phyloP scores from a whole-genome alignment of 2,329 filamentous ascomycete species.

The Aspergillus persii region DNA sequence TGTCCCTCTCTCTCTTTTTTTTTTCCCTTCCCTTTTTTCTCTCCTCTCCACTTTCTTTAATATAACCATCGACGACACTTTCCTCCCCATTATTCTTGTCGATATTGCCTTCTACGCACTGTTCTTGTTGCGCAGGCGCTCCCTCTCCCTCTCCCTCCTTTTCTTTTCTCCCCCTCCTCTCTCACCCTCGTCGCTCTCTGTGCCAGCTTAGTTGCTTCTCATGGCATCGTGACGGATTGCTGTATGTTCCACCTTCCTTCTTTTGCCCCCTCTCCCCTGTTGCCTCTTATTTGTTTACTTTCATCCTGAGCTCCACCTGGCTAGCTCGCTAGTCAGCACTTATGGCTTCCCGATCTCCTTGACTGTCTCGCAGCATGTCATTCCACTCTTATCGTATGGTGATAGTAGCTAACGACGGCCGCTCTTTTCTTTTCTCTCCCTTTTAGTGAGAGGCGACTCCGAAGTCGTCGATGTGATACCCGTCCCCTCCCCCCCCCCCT shows the following conservation, averaged over 20 bases:
- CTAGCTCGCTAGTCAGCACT: constrained; percentile 15
- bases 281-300: constrained; percentile 23
- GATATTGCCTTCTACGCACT: neutral
- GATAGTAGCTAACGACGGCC: constrained; percentile 12
- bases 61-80: neutral
- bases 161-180: constrained; percentile 2
- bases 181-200: constrained; percentile 6
- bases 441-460: constrained; percentile 28
- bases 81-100: neutral
- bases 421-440: constrained; percentile 5
- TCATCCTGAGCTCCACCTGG: constrained; percentile 15
- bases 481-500: constrained; percentile 5
- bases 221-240: constrained; percentile 32
- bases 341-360: constrained; percentile 16
- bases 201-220: constrained; percentile 22
- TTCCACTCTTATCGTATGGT: constrained; percentile 15
- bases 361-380: constrained; percentile 17
- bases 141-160: neutral
- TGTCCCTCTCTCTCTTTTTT: no score
- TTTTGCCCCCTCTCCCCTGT: constrained; percentile 16
- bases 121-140: no score
- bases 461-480: constrained; percentile 32
- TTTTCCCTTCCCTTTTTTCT: neutral
- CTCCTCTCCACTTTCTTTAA: neutral
- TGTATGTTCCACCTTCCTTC: constrained; percentile 26